A percentile compares a stretch with the other conserved stretches of the same genome.
Conservation (phyloP, 495 filamentous ascomycete genomes). For the Hypoxylon cercidicola region DNA sequence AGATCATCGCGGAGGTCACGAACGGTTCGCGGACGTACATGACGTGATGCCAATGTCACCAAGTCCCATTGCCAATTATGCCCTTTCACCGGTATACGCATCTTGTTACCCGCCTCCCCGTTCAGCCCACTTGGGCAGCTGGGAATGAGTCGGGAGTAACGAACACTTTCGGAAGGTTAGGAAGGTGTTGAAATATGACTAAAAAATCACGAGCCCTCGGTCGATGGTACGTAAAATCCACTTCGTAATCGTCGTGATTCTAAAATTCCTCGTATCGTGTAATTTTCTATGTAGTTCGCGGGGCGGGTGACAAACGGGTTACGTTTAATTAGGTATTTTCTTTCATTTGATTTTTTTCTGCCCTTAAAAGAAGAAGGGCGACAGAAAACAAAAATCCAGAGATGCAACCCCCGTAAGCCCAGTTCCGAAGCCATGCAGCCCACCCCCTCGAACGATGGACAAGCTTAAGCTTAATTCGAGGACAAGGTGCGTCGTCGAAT, state of each 20-base stretch:
- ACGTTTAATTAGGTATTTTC: background rate
- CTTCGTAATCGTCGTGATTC: background rate
- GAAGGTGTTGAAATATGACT: constrained; percentile 9
- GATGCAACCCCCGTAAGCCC: constrained; percentile 8
- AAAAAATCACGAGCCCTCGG: constrained; percentile 8
- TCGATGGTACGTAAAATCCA: constrained; percentile 10
- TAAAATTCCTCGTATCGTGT: constrained; percentile 6
- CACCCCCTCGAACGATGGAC: constrained; percentile 36
- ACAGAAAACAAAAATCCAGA: no score
- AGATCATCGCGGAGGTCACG: constrained; percentile 3
- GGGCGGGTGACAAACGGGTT: constrained; percentile 21
- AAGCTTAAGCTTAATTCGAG: constrained; percentile 46
- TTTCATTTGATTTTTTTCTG: constrained; percentile 22
- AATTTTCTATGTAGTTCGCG: constrained; percentile 4
- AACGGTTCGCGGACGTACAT: constrained; percentile 10
- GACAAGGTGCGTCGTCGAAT: constrained; percentile 39
- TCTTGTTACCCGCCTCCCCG: constrained; percentile 15
- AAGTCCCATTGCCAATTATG: background rate
- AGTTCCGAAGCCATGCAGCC: constrained; percentile 41
- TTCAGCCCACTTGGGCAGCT: constrained; percentile 27
- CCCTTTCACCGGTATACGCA: constrained; percentile 21
- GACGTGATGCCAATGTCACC: constrained; percentile 40
- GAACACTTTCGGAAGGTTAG: constrained; percentile 18
- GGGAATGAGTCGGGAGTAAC: constrained; percentile 34
- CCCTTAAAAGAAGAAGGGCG: constrained; percentile 14